phyloP scores from a whole-genome alignment of 1,284 basidiomycete genomes.

The Irpex rosettiformis region DNA sequence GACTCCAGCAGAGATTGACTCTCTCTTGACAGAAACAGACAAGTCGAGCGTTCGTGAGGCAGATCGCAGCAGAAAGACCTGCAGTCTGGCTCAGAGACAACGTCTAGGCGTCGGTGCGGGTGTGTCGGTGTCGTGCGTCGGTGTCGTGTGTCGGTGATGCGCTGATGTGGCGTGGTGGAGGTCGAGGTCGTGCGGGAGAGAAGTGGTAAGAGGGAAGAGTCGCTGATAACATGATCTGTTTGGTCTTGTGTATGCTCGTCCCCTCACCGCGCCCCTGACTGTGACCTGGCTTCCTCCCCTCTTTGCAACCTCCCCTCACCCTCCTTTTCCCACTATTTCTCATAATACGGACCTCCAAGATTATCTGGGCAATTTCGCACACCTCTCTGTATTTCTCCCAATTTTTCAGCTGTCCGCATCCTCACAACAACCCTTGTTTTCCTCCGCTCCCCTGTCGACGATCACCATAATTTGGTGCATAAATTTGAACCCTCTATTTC shows the following conservation, averaged over 20 bases:
- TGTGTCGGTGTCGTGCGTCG: no score
- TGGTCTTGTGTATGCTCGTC: not conserved
- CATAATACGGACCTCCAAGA: no score
- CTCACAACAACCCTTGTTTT: not conserved
- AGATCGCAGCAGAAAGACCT: not conserved
- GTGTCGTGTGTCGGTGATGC: not conserved
- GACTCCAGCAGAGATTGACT: not conserved
- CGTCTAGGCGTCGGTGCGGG: not conserved
- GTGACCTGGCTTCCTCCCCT: not conserved
- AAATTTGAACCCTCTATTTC: not conserved
- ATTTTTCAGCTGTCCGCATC: no score
- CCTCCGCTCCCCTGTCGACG: not conserved
- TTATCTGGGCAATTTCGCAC: not conserved
- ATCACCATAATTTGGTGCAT: not conserved
- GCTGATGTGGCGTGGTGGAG: not conserved
- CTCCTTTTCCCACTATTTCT: not conserved
- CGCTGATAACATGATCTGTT: not conserved
- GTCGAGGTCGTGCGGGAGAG: not conserved
- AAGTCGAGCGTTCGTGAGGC: not conserved
- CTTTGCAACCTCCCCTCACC: not conserved
- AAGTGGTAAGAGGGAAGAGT: not conserved
- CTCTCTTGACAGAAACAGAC: not conserved
- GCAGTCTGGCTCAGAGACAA: not conserved
- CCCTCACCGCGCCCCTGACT: not conserved
- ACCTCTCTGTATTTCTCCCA: not conserved